Evolutionary conservation across 805 yeast species (phyloP).

Genomic region (Pichia rugopelliculosa): DNA sequence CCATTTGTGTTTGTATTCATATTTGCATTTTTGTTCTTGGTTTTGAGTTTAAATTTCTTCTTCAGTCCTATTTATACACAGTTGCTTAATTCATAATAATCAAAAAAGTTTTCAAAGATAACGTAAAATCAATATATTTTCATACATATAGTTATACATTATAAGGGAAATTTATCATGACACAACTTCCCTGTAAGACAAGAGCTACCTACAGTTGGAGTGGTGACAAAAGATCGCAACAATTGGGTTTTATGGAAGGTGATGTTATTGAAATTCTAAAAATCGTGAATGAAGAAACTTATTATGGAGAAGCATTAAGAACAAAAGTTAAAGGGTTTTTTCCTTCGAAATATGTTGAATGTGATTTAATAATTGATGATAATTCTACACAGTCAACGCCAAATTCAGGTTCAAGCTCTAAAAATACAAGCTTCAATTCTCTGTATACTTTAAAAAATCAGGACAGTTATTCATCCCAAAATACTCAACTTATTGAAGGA

Average conservation of each 20-base stretch:
- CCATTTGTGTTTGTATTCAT: not conserved
- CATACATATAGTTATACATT: not conserved
- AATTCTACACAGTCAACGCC: not conserved
- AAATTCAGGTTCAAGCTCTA: not conserved
- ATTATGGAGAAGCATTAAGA: constrained; percentile 76
- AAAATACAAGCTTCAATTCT: constrained; percentile 2
- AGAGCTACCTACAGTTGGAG: constrained; percentile 86
- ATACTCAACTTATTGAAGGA: not conserved
- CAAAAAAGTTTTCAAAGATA: too few species aligned
- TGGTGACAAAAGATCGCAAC: constrained; percentile 73
- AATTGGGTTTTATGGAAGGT: constrained; percentile 89
- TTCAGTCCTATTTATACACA: too few species aligned
- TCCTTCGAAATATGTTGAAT: constrained; percentile 84
- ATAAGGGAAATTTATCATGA: not conserved
- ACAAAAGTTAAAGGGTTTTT: constrained; percentile 80
- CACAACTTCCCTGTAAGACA: constrained; percentile 21
- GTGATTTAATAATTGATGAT: constrained; percentile 36
- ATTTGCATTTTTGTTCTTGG: not conserved
- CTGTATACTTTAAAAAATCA: constrained; percentile 3
- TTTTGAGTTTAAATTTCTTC: not conserved
- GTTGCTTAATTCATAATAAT: too few species aligned
- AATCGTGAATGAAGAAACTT: constrained; percentile 85
- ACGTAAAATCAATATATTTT: too few species aligned
- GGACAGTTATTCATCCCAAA: constrained; percentile 4
- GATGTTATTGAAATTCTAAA: constrained; percentile 76